Evolutionary conservation across 768 basidiomycete species (phyloP).

Genomic region (Tricholoma bakamatsutake): DNA sequence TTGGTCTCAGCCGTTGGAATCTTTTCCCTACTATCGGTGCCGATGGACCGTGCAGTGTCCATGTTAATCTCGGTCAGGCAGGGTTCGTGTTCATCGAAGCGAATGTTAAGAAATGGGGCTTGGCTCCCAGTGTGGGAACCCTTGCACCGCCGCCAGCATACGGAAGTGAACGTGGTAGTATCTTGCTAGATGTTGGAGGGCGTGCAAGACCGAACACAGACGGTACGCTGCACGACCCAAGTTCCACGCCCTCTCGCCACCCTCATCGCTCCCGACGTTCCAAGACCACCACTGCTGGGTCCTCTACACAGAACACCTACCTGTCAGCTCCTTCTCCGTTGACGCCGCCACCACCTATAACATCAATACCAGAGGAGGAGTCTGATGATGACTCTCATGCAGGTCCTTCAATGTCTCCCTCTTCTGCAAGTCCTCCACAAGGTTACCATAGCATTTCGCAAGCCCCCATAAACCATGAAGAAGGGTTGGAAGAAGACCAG

Average conservation of each 20-base stretch:
- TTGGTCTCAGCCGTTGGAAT: constrained; percentile 86
- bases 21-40: constrained; percentile 97
- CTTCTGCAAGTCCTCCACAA: constrained; percentile 11
- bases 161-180: constrained; percentile 94
- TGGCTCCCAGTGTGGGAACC: constrained; percentile 95
- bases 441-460: constrained; percentile 28
- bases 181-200: constrained; percentile 87
- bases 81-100: constrained; percentile 99
- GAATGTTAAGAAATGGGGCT: constrained; percentile 99
- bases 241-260: constrained; percentile 39
- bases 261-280: constrained; percentile 59
- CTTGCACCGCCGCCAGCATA: constrained; percentile 97
- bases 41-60: constrained; percentile 92
- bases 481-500: constrained; percentile 21
- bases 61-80: constrained; percentile 95
- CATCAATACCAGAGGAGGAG: constrained; percentile 74
- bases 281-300: constrained; percentile 35
- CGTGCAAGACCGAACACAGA: constrained; percentile 35
- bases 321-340: constrained; percentile 34
- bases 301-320: constrained; percentile 56
- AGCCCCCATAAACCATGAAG: constrained; percentile 11
- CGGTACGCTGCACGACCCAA: constrained; percentile 35
- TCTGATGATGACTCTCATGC: constrained; percentile 38
- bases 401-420: constrained; percentile 40
- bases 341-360: constrained; percentile 65